These are phyloP conservation scores for Aspergillus cristatus DNA, from an alignment of 495 filamentous ascomycete genomes.

Conservation along the genomic window DNA sequence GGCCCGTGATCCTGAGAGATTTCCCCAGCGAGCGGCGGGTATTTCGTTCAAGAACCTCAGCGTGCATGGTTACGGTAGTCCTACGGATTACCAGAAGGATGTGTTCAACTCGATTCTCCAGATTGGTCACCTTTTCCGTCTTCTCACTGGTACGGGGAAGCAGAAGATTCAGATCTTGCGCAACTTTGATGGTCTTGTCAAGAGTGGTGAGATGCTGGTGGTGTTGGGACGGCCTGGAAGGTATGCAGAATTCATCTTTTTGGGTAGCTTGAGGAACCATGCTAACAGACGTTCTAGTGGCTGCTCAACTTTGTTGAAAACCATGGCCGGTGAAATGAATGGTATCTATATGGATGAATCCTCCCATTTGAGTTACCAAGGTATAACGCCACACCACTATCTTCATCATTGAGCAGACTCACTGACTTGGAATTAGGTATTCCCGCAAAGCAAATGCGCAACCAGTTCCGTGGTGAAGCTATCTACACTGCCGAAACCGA, in stretches of 20 bases:
- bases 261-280: neutral
- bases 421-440: slow-evolving; percentile 57
- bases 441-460: slow-evolving; percentile 58
- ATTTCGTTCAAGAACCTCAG: slow-evolving; percentile 53
- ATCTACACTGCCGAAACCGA: slow-evolving; percentile 60
- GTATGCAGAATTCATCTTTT: slow-evolving; percentile 3
- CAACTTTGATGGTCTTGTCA: slow-evolving; percentile 62
- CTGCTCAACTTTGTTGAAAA: slow-evolving; percentile 66
- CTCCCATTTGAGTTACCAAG: slow-evolving; percentile 63
- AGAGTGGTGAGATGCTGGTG: slow-evolving; percentile 71
- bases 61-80: slow-evolving; percentile 66
- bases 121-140: slow-evolving; percentile 34
- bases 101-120: slow-evolving; percentile 60
- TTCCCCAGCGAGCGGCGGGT: slow-evolving; percentile 35
- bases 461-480: slow-evolving; percentile 59
- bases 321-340: slow-evolving; percentile 60
- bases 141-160: slow-evolving; percentile 36
- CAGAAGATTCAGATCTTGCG: slow-evolving; percentile 61
- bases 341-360: slow-evolving; percentile 54
- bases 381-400: slow-evolving; percentile 64
- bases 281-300: slow-evolving; percentile 31
- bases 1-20: slow-evolving; percentile 39
- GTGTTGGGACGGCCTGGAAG: slow-evolving; percentile 67
- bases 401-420: slow-evolving; percentile 63
- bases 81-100: slow-evolving; percentile 78